Base-by-base conservation (phyloP, 805 yeast species). In the Candida ulmi region DNA sequence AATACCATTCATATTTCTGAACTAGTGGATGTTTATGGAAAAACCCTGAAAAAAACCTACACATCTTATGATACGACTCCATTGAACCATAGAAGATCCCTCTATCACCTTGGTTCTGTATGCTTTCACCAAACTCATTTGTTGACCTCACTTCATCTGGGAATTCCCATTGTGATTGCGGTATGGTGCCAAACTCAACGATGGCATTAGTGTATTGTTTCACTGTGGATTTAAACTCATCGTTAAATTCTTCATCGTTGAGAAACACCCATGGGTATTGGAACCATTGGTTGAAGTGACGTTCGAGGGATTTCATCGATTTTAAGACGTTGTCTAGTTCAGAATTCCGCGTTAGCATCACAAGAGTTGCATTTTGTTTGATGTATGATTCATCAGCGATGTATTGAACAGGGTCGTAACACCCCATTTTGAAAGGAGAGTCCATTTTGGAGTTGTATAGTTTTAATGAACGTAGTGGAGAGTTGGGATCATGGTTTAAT, bases 241-340 rank as follows among this genome's bases (percentile, higher is more conserved):
- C 80, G 43, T 69, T 65, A 58, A 81, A 66, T 52, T 86, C 95
- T 33, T 80, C 79, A 43, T 86, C 93, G 55, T 85, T 85, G 5
- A 90, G 61, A 51, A 93, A 87, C 2, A 87, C 82, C 81, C 95
- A 93, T 0, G 96, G 97, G 57, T 93, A 93, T 48, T 83, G 75
- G 60, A 72, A 93, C 95, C 96, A 88, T 52, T 90, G 90, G 58
- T 91, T 91, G 65, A 90, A 91, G 57, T 83, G 95, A 19, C 86
- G 69, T 58, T 91, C 98, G 40, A 93, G 55, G 3, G 90, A 78
- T 24, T 66, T 61, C 72, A 91, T 78, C 3, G 93, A 80, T 40
- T 72, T 68, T 2, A 84, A 53, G 2, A 88, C 95, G n/a, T 85
- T 95, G 3, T 76, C 72, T 2, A 88, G 43, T 54, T 91, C 98